A percentile compares a stretch with the other conserved stretches of the same genome.
Conservation (phyloP, 116 monocot genomes). For the Iris pallida region DNA sequence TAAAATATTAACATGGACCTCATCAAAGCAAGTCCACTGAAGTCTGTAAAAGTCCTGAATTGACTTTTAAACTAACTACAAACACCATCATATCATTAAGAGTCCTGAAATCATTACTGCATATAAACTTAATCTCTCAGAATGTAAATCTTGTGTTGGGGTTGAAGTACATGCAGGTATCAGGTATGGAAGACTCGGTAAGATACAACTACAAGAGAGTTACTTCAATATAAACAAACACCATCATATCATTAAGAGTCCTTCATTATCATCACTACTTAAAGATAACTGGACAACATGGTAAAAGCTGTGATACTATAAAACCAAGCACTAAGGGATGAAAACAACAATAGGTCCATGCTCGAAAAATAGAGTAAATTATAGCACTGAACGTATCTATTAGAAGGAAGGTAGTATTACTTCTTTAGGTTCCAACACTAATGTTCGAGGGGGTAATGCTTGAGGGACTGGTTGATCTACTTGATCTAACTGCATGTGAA, state of each 20-base stretch:
- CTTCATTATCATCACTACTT: too few relatives aligned
- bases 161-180: too few relatives aligned
- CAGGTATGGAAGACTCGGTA: too few relatives aligned
- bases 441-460: background rate
- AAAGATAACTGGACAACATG: background rate
- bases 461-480: background rate
- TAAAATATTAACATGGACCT: too few relatives aligned
- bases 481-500: constrained; percentile 13
- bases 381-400: background rate
- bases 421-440: background rate
- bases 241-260: background rate
- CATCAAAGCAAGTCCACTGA: too few relatives aligned
- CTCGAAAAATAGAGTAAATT: background rate
- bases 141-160: too few relatives aligned
- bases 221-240: background rate
- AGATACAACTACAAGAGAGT: too few relatives aligned
- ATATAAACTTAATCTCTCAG: too few relatives aligned
- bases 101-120: too few relatives aligned
- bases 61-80: too few relatives aligned
- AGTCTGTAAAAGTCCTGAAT: too few relatives aligned
- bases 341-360: background rate
- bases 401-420: background rate
- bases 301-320: background rate
- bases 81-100: too few relatives aligned
- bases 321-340: background rate